Conservation (phyloP, 1,139 yeast genomes). For the Saccharomyces hybrid region DNA sequence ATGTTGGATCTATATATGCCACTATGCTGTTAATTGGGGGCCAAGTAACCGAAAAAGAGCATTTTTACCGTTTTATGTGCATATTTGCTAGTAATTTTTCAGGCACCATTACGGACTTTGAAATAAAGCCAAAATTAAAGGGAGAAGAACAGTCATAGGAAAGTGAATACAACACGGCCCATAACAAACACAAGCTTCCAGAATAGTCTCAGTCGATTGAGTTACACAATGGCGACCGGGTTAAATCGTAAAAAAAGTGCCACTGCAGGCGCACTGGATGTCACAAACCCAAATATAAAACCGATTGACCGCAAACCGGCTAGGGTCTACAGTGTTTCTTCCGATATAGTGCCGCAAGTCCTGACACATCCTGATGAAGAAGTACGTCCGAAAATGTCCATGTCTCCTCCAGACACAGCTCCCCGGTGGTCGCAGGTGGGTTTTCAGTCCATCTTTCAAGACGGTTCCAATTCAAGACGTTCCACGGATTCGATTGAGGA, state of each 20-base stretch:
- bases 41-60: not conserved
- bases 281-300: not conserved
- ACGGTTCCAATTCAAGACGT: slow-evolving; percentile 5
- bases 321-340: slow-evolving; percentile 17
- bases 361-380: slow-evolving; percentile 10
- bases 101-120: not conserved
- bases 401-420: slow-evolving; percentile 5
- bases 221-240: not conserved
- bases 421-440: slow-evolving; percentile 31
- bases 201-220: not conserved
- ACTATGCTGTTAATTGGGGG: not conserved
- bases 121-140: not conserved
- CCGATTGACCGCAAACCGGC: not conserved
- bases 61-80: not conserved
- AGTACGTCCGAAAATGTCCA: slow-evolving; percentile 10
- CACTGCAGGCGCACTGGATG: not conserved
- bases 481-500: slow-evolving; percentile 4
- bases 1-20: not conserved
- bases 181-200: not conserved
- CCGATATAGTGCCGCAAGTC: slow-evolving; percentile 21
- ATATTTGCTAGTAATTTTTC: not conserved
- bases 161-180: not conserved
- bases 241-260: not conserved
- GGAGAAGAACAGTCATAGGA: not conserved
- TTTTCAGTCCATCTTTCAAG: slow-evolving; percentile 30